phyloP scores from a whole-genome alignment of 164 flowering plant species.

The Stephania japonica region DNA sequence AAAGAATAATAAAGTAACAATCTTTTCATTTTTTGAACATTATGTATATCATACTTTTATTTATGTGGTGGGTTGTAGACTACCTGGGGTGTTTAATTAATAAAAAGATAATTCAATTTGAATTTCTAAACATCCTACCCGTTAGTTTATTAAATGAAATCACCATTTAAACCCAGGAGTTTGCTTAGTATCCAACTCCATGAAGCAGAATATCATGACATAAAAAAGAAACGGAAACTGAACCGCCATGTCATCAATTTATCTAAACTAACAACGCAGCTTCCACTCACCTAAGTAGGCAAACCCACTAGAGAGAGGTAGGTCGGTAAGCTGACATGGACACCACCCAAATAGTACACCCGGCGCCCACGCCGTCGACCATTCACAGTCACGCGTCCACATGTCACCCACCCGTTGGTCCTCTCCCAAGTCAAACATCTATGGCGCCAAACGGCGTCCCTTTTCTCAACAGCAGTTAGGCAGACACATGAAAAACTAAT shows the following conservation, averaged over 20 bases:
- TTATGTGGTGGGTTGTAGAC: too few relatives aligned
- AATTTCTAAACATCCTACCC: too few relatives aligned
- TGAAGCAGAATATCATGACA: background rate
- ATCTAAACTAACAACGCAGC: conserved; percentile 32
- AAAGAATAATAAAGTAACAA: background rate
- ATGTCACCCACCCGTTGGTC: conserved; percentile 22
- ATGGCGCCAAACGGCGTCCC: conserved; percentile 42
- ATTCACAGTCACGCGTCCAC: conserved; percentile 15
- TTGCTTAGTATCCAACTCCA: background rate
- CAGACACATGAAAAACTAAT: background rate
- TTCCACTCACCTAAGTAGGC: conserved; percentile 31
- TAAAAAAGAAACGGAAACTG: background rate
- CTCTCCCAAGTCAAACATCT: conserved; percentile 31
- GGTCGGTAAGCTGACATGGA: conserved; percentile 46
- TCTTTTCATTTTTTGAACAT: background rate
- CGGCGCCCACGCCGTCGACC: conserved; percentile 14
- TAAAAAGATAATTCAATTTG: background rate
- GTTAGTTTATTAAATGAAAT: background rate
- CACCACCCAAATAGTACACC: conserved; percentile 25
- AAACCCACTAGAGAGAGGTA: conserved; percentile 18
- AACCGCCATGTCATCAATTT: conserved; percentile 3
- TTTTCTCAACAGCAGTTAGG: conserved; percentile 61
- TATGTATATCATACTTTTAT: background rate
- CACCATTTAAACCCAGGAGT: background rate
- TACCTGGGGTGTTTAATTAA: background rate